Conservation (phyloP, 1,139 yeast genomes). For the Candida gigantensis region DNA sequence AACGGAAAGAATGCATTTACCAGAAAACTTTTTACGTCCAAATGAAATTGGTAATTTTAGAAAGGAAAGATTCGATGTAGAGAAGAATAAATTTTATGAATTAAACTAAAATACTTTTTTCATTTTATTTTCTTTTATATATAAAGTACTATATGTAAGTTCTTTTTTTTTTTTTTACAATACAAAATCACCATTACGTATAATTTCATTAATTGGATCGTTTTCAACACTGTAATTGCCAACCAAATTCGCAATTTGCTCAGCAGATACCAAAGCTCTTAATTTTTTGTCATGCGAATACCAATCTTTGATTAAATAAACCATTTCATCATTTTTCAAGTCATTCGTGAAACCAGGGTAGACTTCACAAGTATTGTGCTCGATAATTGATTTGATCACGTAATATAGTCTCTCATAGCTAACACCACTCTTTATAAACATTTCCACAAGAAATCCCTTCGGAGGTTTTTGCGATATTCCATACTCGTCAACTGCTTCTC, state of each 20-base stretch:
- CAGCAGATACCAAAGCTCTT: slow-evolving; percentile 51
- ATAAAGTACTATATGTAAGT: too few species aligned
- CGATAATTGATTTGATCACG: slow-evolving; percentile 66
- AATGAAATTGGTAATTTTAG: slow-evolving; percentile 27
- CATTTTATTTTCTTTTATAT: too few species aligned
- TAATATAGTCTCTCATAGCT: slow-evolving; percentile 69
- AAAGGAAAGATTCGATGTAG: slow-evolving; percentile 45
- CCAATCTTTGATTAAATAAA: slow-evolving; percentile 65
- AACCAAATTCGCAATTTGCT: slow-evolving; percentile 34
- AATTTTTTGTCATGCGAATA: slow-evolving; percentile 61
- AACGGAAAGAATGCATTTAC: slow-evolving; percentile 18
- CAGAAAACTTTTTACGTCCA: slow-evolving; percentile 27
- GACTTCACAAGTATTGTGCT: slow-evolving; percentile 56
- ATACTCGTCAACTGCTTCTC: slow-evolving; percentile 39
- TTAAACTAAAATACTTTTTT: slow-evolving; percentile 28
- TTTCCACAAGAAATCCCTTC: slow-evolving; percentile 52
- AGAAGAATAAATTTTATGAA: slow-evolving; percentile 55
- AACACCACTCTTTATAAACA: slow-evolving; percentile 77
- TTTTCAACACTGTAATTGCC: slow-evolving; percentile 39
- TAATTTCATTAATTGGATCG: slow-evolving; percentile 49
- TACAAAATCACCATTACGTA: slow-evolving; percentile 20
- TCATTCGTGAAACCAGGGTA: slow-evolving; percentile 46
- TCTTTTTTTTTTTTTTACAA: too few species aligned
- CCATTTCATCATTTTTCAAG: slow-evolving; percentile 52
- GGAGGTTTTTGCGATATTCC: slow-evolving; percentile 45